Evolutionary conservation across 2,329 filamentous ascomycete genomes (phyloP).

Genomic region (Aspergillus latus): DNA sequence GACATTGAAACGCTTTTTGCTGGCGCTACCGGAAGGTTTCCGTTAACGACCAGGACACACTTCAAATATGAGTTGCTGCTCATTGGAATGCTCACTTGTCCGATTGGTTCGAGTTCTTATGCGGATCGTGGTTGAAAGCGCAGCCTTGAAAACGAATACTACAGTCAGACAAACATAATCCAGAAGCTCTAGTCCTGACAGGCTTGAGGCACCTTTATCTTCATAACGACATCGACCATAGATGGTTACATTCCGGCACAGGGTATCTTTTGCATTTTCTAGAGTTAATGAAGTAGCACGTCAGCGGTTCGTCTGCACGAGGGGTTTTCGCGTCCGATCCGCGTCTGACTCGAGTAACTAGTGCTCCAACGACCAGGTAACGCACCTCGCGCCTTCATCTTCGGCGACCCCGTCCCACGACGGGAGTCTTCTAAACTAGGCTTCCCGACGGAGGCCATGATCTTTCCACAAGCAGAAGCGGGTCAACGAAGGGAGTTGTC

Average conservation of each 20-base stretch:
- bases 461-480: slow-evolving; percentile 34
- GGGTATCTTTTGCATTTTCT: slow-evolving; percentile 81
- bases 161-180: slow-evolving; percentile 21
- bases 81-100: slow-evolving; percentile 38
- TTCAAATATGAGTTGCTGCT: slow-evolving; percentile 6
- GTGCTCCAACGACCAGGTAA: slow-evolving; percentile 4
- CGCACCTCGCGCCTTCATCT: slow-evolving; percentile 51
- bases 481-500: slow-evolving; percentile 40
- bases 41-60: slow-evolving; percentile 22
- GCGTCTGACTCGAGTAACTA: not conserved
- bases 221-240: slow-evolving; percentile 92
- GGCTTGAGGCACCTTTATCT: slow-evolving; percentile 63
- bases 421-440: slow-evolving; percentile 47
- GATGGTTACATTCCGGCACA: slow-evolving; percentile 89
- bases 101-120: slow-evolving; percentile 53
- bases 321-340: not conserved
- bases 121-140: slow-evolving; percentile 82
- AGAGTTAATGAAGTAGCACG: slow-evolving; percentile 9
- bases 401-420: slow-evolving; percentile 47
- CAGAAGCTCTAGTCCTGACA: slow-evolving; percentile 1
- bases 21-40: slow-evolving; percentile 17
- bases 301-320: slow-evolving; percentile 4
- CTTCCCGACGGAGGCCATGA: slow-evolving; percentile 47
- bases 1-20: slow-evolving; percentile 79
- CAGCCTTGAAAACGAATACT: slow-evolving; percentile 54